A percentile compares a stretch with the other conserved stretches of the same genome.
Evolutionary conservation across 345 rosid genomes (phyloP).

Genomic region (Brassica carinata): DNA sequence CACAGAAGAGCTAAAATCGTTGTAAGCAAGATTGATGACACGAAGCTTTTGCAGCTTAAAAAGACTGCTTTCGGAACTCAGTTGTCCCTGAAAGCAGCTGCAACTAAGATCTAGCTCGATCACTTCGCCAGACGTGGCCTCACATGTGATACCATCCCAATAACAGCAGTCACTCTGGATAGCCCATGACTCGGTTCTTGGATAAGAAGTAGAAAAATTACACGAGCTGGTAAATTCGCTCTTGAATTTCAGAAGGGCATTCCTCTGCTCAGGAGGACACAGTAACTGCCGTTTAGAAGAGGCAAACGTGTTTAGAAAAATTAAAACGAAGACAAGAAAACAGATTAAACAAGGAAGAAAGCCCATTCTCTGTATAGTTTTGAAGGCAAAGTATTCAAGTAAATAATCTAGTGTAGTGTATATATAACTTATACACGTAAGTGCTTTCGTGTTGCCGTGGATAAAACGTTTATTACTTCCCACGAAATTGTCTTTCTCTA

Average conservation of each 20-base stretch:
- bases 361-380: neutral
- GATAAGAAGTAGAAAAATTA: neutral
- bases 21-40: neutral
- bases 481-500: neutral
- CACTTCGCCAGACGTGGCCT: neutral
- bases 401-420: neutral
- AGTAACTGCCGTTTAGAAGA: neutral
- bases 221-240: neutral
- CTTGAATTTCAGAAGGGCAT: neutral
- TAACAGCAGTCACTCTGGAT: neutral
- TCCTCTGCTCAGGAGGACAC: neutral
- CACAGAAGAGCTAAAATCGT: neutral
- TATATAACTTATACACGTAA: neutral
- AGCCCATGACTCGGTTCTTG: neutral
- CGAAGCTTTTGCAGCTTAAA: neutral
- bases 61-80: neutral
- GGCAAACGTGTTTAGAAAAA: neutral
- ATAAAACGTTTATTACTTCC: neutral
- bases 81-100: neutral
- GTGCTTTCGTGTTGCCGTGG: neutral
- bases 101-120: neutral
- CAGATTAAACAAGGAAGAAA: neutral
- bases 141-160: neutral
- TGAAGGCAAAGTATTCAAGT: neutral
- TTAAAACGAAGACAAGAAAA: neutral